A percentile compares a stretch with the other conserved stretches of the same genome.
These are phyloP conservation scores for Penicillium dipodomyicola DNA, from an alignment of 495 filamentous ascomycete genomes.

Conservation along the genomic window DNA sequence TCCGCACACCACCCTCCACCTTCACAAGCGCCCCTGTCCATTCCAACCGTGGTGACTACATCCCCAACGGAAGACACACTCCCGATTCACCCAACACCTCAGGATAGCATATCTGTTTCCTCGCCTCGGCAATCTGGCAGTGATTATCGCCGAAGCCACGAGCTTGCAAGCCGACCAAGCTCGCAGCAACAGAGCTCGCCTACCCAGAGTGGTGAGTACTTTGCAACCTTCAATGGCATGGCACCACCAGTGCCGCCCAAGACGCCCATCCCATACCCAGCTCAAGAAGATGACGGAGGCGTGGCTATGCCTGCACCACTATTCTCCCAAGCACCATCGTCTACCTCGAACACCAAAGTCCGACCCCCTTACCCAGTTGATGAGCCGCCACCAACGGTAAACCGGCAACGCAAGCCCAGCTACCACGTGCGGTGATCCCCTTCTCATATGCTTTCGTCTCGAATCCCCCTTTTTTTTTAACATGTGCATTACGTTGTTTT, in stretches of 20 bases:
- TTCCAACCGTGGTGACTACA: conserved; percentile 29
- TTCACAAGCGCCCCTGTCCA: conserved; percentile 25
- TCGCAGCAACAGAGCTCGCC: conserved; percentile 44
- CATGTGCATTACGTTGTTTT: conserved; percentile 10
- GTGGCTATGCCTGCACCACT: conserved; percentile 38
- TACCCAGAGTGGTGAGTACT: conserved; percentile 45
- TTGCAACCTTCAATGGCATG: conserved; percentile 39
- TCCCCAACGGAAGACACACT: conserved; percentile 33
- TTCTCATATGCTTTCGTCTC: conserved; percentile 5
- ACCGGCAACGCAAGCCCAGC: conserved; percentile 82
- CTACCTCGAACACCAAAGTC: conserved; percentile 27
- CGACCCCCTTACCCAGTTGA: conserved; percentile 77
- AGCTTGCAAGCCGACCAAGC: conserved; percentile 28
- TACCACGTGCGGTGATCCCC: conserved; percentile 55
- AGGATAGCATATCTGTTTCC: conserved; percentile 26
- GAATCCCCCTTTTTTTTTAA: not conserved
- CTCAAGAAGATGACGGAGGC: conserved; percentile 30
- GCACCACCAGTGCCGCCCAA: conserved; percentile 84
- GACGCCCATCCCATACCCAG: conserved; percentile 66
- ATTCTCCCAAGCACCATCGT: conserved; percentile 20
- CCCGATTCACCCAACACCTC: conserved; percentile 35
- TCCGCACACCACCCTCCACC: conserved; percentile 34
- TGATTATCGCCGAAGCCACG: conserved; percentile 39
- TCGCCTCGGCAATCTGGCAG: conserved; percentile 37
- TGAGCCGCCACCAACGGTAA: conserved; percentile 78